A percentile compares a stretch with the other conserved stretches of the same genome.
phyloP scores from a whole-genome alignment of 371 early-diverging fungal genomes.

The Mucor piriformis region DNA sequence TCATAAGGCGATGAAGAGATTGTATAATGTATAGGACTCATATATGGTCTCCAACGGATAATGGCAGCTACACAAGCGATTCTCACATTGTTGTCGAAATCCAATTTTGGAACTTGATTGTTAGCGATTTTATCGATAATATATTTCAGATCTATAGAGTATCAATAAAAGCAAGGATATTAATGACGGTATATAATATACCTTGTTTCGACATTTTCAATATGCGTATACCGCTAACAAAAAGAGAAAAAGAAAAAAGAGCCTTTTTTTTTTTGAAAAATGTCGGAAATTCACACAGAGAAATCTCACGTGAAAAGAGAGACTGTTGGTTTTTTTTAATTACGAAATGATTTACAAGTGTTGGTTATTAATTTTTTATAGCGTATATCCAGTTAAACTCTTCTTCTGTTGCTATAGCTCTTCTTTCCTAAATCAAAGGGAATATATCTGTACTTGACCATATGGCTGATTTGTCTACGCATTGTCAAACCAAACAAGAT shows the following conservation, averaged over 20 bases:
- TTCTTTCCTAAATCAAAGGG: slow-evolving; percentile 97
- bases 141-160: slow-evolving; percentile 1
- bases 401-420: slow-evolving; percentile 53
- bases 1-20: background rate
- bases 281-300: too few relatives aligned
- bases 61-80: slow-evolving; percentile 24
- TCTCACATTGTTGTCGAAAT: background rate
- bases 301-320: too few relatives aligned
- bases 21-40: background rate
- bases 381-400: background rate
- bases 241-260: too few relatives aligned
- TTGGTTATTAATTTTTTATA: too few relatives aligned
- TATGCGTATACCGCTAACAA: too few relatives aligned
- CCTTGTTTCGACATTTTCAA: too few relatives aligned
- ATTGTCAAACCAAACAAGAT: slow-evolving; percentile 94
- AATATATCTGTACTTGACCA: slow-evolving; percentile 98
- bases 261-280: too few relatives aligned
- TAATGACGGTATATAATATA: too few relatives aligned
- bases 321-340: too few relatives aligned
- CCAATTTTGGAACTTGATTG: background rate
- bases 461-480: slow-evolving; percentile 95
- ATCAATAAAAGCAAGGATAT: too few relatives aligned
- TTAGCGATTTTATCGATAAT: background rate
- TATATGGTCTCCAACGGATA: slow-evolving; percentile 21
- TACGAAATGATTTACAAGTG: too few relatives aligned